Base-by-base conservation (phyloP, 352 stramenopile genomes). In the Pythium monospermum region DNA sequence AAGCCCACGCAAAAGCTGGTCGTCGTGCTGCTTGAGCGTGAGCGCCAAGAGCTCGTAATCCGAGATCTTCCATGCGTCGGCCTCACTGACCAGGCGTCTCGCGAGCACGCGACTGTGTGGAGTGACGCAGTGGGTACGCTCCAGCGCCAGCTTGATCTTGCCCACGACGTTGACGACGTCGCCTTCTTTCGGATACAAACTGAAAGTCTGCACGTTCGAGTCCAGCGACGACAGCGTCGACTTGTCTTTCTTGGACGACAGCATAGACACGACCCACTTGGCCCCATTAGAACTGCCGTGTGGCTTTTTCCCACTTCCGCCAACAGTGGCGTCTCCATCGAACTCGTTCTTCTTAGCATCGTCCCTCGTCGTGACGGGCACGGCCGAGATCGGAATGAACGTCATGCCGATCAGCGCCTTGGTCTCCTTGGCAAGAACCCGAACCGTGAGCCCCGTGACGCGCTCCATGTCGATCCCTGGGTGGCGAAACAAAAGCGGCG, bases 61-160 rank as follows among this genome's bases (percentile, higher is more conserved):
- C 1, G 71, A 77, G 23, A 87, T 76, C 11, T 28, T 35, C 76
- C 76, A 87, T 4, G 57, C 47, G 41, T 85, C 65, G 12, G 62
- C 40, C 19, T 71, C 64, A 2, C 45, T 49, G 8, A 58, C 30
- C 5, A 78, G 59, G 1, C 61, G 43, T 37, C 66, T 76, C 4
- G 67, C 64, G 4, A 78, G 54, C 0, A 87, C 72, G 16, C 46
- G 8, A 31, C 61, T 45, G 12, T 49, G 54, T 1, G 39, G 38
- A 11, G 33, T 12, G 2, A 69, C 58, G 0, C 31, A 52, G 38
- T 72, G 53, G 0, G 57, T 48, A 2, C 71, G 64, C 27, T 69
- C 46, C 0, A 85, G 38, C 3, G 49, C 38, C 6, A 87, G 49
- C 3, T 44, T 70, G 41, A 87, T 78, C 41, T 80, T 87, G 10